Evolutionary conservation across 768 basidiomycete species (phyloP).

Genomic region (Lentinus brumalis): DNA sequence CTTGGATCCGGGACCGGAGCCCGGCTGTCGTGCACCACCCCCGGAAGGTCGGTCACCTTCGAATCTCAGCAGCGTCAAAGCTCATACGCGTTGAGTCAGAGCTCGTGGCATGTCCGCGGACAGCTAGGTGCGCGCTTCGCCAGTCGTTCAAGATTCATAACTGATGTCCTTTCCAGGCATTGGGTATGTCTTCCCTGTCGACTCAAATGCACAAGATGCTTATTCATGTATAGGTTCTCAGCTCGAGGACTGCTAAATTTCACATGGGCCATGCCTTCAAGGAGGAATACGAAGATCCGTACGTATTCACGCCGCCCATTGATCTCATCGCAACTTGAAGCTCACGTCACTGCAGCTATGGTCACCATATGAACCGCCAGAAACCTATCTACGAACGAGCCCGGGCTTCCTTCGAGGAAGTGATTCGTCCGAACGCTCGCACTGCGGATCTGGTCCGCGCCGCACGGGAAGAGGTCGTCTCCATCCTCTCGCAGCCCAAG

Average conservation of each 20-base stretch:
- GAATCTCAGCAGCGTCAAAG: not conserved
- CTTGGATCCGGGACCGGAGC: conserved; percentile 64
- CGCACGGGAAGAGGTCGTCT: conserved; percentile 49
- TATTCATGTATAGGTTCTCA: conserved; percentile 48
- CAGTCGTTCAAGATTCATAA: conserved; percentile 7
- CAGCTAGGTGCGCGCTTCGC: conserved; percentile 49
- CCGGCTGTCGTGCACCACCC: conserved; percentile 61
- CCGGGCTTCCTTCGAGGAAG: conserved; percentile 47
- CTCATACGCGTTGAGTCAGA: conserved; percentile 41
- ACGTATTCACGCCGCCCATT: conserved; percentile 28
- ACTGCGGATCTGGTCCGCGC: conserved; percentile 49
- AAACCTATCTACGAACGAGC: conserved; percentile 56
- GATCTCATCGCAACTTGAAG: not conserved
- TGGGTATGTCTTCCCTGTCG: conserved; percentile 47
- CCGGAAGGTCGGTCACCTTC: conserved; percentile 50
- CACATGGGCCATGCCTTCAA: conserved; percentile 60
- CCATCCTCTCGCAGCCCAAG: not conserved
- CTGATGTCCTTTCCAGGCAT: conserved; percentile 44
- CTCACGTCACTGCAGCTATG: conserved; percentile 43
- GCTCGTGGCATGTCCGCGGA: conserved; percentile 71
- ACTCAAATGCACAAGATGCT: not conserved
- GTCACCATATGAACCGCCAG: conserved; percentile 52
- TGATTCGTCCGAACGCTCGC: conserved; percentile 54
- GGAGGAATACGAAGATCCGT: conserved; percentile 67
- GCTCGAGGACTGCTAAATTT: conserved; percentile 63